Conservation (phyloP, 768 basidiomycete genomes). For the Lactifluus piperatus region DNA sequence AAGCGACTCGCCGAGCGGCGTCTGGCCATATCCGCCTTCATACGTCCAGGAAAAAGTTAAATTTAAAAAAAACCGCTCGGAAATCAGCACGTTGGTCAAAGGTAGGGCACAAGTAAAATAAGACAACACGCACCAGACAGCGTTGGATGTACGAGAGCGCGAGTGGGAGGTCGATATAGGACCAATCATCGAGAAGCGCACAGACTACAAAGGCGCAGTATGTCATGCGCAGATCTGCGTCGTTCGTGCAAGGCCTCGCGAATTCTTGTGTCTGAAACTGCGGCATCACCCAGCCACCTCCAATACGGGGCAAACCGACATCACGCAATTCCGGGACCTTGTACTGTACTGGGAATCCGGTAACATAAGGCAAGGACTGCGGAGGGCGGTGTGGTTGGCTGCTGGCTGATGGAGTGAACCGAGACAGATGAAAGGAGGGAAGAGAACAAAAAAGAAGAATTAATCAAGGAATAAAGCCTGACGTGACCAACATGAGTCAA, state of each 20-base stretch:
- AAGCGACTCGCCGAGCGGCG: conserved; percentile 79
- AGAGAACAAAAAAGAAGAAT: not conserved
- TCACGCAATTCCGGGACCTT: too few species aligned
- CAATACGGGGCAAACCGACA: not conserved
- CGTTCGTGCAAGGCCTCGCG: conserved; percentile 54
- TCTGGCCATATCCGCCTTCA: conserved; percentile 89
- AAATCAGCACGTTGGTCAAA: not conserved
- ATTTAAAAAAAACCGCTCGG: too few species aligned
- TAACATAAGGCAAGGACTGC: not conserved
- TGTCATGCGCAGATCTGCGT: conserved; percentile 73
- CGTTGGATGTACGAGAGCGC: conserved; percentile 56
- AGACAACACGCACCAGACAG: conserved; percentile 52
- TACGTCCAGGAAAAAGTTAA: conserved; percentile 55
- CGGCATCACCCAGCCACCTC: not conserved
- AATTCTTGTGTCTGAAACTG: too few species aligned
- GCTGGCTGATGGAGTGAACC: too few species aligned
- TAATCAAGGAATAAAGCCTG: too few species aligned
- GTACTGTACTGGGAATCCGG: too few species aligned
- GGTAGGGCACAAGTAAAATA: not conserved
- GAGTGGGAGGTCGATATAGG: conserved; percentile 50
- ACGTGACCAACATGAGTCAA: too few species aligned
- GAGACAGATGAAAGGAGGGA: not conserved
- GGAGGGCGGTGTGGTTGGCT: not conserved
- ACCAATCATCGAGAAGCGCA: conserved; percentile 73
- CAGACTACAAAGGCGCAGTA: conserved; percentile 86